A percentile compares a stretch with the other conserved stretches of the same genome.
phyloP scores from a whole-genome alignment of 2,329 filamentous ascomycete genomes.

The Amylocarpus encephaloides region DNA sequence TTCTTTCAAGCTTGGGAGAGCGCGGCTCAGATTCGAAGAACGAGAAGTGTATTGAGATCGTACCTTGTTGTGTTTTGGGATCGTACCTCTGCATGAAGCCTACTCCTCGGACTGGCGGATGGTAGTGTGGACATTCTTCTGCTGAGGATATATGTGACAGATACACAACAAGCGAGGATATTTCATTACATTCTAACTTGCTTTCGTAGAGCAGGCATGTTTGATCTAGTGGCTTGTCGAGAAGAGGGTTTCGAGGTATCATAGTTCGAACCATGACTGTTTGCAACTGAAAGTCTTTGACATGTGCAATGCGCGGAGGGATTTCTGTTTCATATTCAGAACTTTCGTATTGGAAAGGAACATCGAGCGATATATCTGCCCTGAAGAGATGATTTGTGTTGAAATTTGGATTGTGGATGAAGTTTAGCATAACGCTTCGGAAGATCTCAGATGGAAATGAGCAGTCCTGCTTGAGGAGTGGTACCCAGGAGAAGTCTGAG shows the following conservation, averaged over 20 bases:
- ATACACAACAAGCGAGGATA: slow-evolving; percentile 62
- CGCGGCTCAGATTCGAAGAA: slow-evolving; percentile 38
- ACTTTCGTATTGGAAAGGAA: slow-evolving; percentile 29
- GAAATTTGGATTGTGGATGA: slow-evolving; percentile 73
- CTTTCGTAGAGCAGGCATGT: slow-evolving; percentile 67
- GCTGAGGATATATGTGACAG: slow-evolving; percentile 61
- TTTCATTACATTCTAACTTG: slow-evolving; percentile 23
- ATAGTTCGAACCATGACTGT: slow-evolving; percentile 68
- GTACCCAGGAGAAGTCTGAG: slow-evolving; percentile 39
- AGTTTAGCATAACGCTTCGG: slow-evolving; percentile 61
- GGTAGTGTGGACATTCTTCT: slow-evolving; percentile 76
- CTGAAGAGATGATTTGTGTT: slow-evolving; percentile 73
- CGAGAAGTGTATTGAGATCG: slow-evolving; percentile 55
- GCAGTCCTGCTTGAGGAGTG: slow-evolving; percentile 50
- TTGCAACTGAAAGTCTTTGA: slow-evolving; percentile 42
- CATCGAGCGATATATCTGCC: slow-evolving; percentile 64
- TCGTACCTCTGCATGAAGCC: slow-evolving; percentile 69
- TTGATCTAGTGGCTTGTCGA: slow-evolving; percentile 72
- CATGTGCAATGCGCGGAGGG: slow-evolving; percentile 37
- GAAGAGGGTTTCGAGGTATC: slow-evolving; percentile 72
- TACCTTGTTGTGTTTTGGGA: slow-evolving; percentile 37
- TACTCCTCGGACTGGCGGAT: slow-evolving; percentile 68
- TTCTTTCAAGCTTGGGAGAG: slow-evolving; percentile 51
- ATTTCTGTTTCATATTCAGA: slow-evolving; percentile 29
- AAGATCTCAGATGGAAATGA: slow-evolving; percentile 60